Conservation (phyloP, 371 early-diverging fungal species). For the Sporodiniella umbellata region DNA sequence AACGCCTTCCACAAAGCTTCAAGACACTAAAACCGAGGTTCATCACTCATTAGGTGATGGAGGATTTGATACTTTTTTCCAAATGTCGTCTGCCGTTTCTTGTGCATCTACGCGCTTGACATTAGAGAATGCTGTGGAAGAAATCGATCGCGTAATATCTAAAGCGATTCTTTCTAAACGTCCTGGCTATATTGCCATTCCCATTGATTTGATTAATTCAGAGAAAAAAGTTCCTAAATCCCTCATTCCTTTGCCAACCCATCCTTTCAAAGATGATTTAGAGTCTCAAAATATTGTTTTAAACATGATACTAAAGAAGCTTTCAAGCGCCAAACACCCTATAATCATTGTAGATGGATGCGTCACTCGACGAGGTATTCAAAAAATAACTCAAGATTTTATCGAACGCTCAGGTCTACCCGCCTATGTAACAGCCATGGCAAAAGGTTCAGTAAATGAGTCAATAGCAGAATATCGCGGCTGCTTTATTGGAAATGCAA, state of each 20-base stretch:
- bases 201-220: constrained; percentile 36
- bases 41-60: constrained; percentile 59
- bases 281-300: constrained; percentile 25
- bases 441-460: constrained; percentile 42
- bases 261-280: constrained; percentile 16
- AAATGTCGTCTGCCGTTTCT: constrained; percentile 38
- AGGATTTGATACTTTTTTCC: constrained; percentile 37
- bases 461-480: constrained; percentile 33
- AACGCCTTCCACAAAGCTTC: constrained; percentile 37
- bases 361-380: constrained; percentile 28
- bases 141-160: constrained; percentile 40
- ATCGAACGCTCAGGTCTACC: constrained; percentile 35
- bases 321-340: constrained; percentile 32
- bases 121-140: constrained; percentile 25
- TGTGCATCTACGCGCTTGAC: constrained; percentile 34
- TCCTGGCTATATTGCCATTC: constrained; percentile 47
- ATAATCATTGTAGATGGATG: constrained; percentile 47
- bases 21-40: constrained; percentile 35
- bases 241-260: constrained; percentile 2
- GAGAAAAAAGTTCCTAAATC: constrained; percentile 20
- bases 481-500: constrained; percentile 34
- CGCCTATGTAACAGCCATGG: constrained; percentile 44
- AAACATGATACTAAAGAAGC: constrained; percentile 16
- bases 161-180: constrained; percentile 18
- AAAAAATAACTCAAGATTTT: constrained; percentile 26